Percentiles rank a stretch among this genome's conserved stretches.
phyloP scores from a whole-genome alignment of 1,284 basidiomycete genomes.

The Ceratobasidium sp. region DNA sequence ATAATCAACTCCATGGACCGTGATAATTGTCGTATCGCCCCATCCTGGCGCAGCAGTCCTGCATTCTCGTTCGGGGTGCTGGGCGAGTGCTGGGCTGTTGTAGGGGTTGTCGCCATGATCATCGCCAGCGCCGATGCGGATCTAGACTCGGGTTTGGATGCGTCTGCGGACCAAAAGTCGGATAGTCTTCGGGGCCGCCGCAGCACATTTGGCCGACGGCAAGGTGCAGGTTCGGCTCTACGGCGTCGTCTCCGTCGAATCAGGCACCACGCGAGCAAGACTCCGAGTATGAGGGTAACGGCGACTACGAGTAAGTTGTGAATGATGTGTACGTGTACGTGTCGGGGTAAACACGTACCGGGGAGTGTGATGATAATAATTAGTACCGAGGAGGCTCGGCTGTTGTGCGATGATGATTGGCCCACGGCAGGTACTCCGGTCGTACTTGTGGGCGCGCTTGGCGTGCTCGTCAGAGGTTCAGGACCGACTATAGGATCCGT shows the following conservation, averaged over 20 bases:
- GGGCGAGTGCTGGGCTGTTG: not conserved
- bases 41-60: not conserved
- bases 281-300: not conserved
- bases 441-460: not conserved
- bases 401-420: not conserved
- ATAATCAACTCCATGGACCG: not conserved
- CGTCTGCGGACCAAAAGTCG: conserved; percentile 27
- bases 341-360: not conserved
- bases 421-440: not conserved
- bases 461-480: not conserved
- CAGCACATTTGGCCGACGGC: not conserved
- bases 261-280: not conserved
- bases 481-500: not conserved
- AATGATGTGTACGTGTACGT: not conserved
- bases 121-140: not conserved
- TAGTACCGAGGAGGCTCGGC: not conserved
- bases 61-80: conserved; percentile 12
- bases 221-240: not conserved
- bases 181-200: not conserved
- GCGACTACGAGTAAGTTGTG: not conserved
- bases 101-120: not conserved
- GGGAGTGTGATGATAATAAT: not conserved
- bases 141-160: not conserved
- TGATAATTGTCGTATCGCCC: not conserved
- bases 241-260: not conserved